Evolutionary conservation across 441 rosid genomes (phyloP).

Genomic region (Geranium incanum): DNA sequence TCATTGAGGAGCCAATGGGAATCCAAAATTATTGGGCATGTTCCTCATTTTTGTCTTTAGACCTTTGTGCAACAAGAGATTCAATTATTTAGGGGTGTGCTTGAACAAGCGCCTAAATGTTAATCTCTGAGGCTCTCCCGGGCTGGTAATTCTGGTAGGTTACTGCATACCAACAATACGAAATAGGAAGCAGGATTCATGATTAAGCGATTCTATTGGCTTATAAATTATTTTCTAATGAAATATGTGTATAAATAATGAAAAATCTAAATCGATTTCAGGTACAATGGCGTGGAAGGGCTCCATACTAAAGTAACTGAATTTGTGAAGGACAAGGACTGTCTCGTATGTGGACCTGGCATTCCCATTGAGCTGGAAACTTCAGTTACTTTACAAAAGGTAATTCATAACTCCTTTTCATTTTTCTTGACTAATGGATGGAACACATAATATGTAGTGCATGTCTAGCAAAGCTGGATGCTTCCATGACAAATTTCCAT

Average conservation of each 20-base stretch:
- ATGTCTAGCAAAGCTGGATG: background rate
- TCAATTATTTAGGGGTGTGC: background rate
- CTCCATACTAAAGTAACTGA: constrained; percentile 80
- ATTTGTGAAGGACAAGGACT: constrained; percentile 66
- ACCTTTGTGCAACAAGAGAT: background rate
- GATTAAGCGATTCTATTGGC: background rate
- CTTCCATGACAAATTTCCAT: background rate
- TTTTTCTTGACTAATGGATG: background rate
- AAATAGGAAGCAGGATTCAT: background rate
- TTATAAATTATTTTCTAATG: background rate
- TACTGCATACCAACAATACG: background rate
- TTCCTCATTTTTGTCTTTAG: background rate
- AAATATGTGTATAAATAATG: background rate
- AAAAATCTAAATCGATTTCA: constrained; percentile 20
- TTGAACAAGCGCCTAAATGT: background rate
- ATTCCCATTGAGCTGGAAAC: constrained; percentile 68
- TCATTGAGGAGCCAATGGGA: background rate
- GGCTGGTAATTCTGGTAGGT: background rate
- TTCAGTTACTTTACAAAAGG: constrained; percentile 70
- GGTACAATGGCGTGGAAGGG: constrained; percentile 86
- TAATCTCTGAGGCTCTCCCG: background rate
- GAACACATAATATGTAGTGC: background rate
- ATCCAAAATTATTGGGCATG: background rate
- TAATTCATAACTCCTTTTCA: constrained; percentile 21
- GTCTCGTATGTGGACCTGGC: constrained; percentile 91